Evolutionary conservation across 495 filamentous ascomycete species (phyloP), one percentile per base, ranked within the genome.

Genomic region (Filosporella fistucella): DNA sequence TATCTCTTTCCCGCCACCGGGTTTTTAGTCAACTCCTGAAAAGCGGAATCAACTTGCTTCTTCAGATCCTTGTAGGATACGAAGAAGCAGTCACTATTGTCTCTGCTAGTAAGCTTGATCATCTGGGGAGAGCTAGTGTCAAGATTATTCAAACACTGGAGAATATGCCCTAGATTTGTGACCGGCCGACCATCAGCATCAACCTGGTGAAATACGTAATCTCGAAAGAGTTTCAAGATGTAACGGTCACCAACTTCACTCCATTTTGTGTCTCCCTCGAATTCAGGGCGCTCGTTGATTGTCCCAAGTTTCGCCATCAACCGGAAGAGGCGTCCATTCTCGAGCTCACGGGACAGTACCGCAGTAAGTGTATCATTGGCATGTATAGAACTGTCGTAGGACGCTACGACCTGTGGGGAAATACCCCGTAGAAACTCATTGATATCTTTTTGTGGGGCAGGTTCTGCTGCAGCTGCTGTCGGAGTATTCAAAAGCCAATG

Each of bases 191-290:
- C 89, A 49, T 88, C 75, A 21, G 79, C 75, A 56, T 96, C 89
- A 20, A 96, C 89, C 47, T 91, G 89, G 63, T 98, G 93, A 66
- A 96, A 98, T 42, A 96, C 85, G 50, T 94, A 96, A 64, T 98
- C 94, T 34, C 93, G 82, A 73, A 97, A 96, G 25, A 98, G 74
- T 66, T 94, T 94, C 44, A 97, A 67, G 55, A 82, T 84, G 60
- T 94, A 95, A n/a, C 90, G 78, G 52, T 95, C 86, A 1, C 89
- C 90, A 17, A 79, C 91, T 63, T 95, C 90, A 12, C 87, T 84
- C 90, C 90, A 97, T 40, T 80, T 76, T 14, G 69, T 69, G 42
- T 86, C 79, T 21, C 80, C 74, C 18, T 88, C 85, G 45, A 83
- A 82, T 58, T 96, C 91, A 1, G 88, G 89, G 4, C 93, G 84